Evolutionary conservation across 768 basidiomycete genomes (phyloP).

Genomic region (Pisolithus tinctorius): DNA sequence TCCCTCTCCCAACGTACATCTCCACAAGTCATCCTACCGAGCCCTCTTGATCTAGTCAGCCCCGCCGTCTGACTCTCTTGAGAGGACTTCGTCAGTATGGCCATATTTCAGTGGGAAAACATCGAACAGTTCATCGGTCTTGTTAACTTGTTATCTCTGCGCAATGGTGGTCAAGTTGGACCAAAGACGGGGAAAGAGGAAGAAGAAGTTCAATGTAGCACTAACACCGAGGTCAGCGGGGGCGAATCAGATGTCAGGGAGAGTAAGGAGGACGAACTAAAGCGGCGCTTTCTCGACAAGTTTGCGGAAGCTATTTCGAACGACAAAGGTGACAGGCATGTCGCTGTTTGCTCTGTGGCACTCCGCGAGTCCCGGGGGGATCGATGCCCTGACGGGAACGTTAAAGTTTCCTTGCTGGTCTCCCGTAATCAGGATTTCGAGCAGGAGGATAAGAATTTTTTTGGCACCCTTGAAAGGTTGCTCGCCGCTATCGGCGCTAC

Average conservation of each 20-base stretch:
- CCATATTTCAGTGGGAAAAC: neutral
- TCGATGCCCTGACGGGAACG: neutral
- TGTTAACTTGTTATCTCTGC: neutral
- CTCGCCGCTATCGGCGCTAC: neutral
- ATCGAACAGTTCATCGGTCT: constrained; percentile 1
- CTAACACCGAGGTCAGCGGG: too few species aligned
- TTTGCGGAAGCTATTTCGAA: neutral
- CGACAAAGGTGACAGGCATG: neutral
- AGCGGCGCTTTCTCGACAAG: constrained; percentile 1
- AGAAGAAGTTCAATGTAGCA: neutral
- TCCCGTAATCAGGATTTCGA: neutral
- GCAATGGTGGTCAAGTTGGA: neutral
- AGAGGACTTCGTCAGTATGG: neutral
- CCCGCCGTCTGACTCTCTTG: too few species aligned
- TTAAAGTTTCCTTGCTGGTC: neutral
- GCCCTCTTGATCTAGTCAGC: too few species aligned
- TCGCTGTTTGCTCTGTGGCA: neutral
- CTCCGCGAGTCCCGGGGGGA: neutral
- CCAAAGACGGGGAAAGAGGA: neutral
- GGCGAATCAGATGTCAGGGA: constrained; percentile 10
- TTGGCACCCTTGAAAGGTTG: neutral
- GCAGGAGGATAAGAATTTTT: neutral
- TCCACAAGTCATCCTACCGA: too few species aligned
- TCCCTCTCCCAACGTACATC: too few species aligned
- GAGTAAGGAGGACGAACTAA: neutral